Evolutionary conservation across 352 stramenopile species (phyloP).

Genomic region (Globisporangium irregulare): DNA sequence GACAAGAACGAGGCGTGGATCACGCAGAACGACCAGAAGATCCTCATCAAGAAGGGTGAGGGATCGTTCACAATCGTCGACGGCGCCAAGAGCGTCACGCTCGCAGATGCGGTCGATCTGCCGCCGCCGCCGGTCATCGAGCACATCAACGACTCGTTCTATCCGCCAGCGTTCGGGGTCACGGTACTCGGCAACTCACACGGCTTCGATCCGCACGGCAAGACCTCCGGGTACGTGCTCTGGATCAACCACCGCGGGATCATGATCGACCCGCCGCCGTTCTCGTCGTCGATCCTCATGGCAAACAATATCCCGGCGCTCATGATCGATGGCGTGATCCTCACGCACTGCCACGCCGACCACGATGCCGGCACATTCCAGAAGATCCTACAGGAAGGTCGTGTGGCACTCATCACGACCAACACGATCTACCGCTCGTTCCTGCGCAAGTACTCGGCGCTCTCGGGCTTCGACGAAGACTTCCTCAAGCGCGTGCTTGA

Average conservation of each 20-base stretch:
- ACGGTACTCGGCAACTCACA: slow-evolving; percentile 96
- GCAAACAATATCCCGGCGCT: slow-evolving; percentile 87
- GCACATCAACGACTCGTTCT: slow-evolving; percentile 72
- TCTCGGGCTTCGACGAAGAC: slow-evolving; percentile 89
- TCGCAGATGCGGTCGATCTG: slow-evolving; percentile 56
- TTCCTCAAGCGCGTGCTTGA: slow-evolving; percentile 92
- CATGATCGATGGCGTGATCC: slow-evolving; percentile 95
- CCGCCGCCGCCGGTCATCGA: slow-evolving; percentile 38
- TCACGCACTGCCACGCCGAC: slow-evolving; percentile 96
- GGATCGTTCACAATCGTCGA: slow-evolving; percentile 64
- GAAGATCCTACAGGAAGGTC: slow-evolving; percentile 94
- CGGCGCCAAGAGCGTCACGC: slow-evolving; percentile 49
- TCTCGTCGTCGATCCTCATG: slow-evolving; percentile 82
- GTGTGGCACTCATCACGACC: slow-evolving; percentile 94
- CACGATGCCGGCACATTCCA: slow-evolving; percentile 97
- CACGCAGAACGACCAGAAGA: slow-evolving; percentile 52
- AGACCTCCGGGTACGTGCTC: slow-evolving; percentile 94
- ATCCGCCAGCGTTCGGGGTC: slow-evolving; percentile 93
- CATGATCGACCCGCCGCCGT: slow-evolving; percentile 96
- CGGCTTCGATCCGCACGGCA: slow-evolving; percentile 93
- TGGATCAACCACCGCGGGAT: slow-evolving; percentile 96
- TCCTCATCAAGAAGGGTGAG: slow-evolving; percentile 71
- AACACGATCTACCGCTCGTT: slow-evolving; percentile 97
- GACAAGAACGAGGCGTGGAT: slow-evolving; percentile 54
- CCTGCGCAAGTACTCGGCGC: slow-evolving; percentile 94